Evolutionary conservation across 805 yeast genomes (phyloP), one percentile per base, ranked within the genome.

Genomic region (Debaryomyces prosopidis): DNA sequence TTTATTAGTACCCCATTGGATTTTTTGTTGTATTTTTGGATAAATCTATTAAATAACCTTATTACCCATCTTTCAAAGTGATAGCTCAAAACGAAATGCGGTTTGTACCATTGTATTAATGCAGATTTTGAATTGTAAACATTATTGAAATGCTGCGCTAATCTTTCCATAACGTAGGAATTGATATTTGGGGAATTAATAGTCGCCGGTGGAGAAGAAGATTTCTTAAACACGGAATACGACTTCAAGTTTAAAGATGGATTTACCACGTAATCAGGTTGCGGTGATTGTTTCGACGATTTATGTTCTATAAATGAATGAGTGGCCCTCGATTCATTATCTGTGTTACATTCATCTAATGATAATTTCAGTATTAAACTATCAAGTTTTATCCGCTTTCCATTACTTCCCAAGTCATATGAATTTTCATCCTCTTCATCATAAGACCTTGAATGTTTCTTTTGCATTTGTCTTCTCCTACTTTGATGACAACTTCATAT

Each of bases 41-140:
- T 51, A 49, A 69, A 72, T 18, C 55, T 40, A 49, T 69, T 70
- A 53, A 71, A 71, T 42, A 72, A 51, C 32, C 69, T 51, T 11
- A 64, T 40, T 9, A 61, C 54, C 77, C 77, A 72, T 36, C 42
- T 32, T 45, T 70, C 71, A 47, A 68, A 69, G 32, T 55, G 59
- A 23, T 51, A 53, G 2, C 55, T 47, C 12, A 71, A 43, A 16
- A 71, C 17, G 9, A 55, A 44, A n/a, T 50, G 41, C n/a, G 57
- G 59, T 44, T 55, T 59, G 43, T 57, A 59, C 57, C 66, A 62
- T 19, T 39, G 51, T 16, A 68, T 51, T 14, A 71, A 36, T 36
- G 55, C 51, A 18, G 53, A 37, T 18, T 57, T 54, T 7, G 53
- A 49, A 17, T 44, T 36, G n/a, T 58, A 43, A 10, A 56, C 49